phyloP scores from a whole-genome alignment of 192 early-diverging fungal genomes.

The Entomortierella lignicola region DNA sequence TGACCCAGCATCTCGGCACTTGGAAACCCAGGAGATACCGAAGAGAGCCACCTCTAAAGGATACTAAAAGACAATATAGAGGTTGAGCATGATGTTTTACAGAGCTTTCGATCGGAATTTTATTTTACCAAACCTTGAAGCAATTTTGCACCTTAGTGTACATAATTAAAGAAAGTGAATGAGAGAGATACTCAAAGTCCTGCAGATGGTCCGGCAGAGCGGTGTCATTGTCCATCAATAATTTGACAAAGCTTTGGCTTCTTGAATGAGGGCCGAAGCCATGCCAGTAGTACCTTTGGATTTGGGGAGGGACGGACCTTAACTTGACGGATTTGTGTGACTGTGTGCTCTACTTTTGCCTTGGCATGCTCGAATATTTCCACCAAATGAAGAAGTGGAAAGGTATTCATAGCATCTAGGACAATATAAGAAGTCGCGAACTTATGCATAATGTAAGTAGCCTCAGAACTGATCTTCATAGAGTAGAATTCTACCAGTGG shows the following conservation, averaged over 20 bases:
- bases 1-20: too few species aligned
- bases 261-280: constrained; percentile 40
- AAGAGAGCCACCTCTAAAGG: too few species aligned
- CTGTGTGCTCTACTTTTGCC: constrained; percentile 22
- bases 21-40: too few species aligned
- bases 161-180: too few species aligned
- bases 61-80: too few species aligned
- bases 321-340: constrained; percentile 26
- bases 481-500: constrained; percentile 33
- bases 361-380: constrained; percentile 22
- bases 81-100: too few species aligned
- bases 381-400: constrained; percentile 37
- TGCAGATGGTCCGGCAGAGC: too few species aligned
- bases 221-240: constrained; percentile 28
- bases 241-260: constrained; percentile 28
- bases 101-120: too few species aligned
- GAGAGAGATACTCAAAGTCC: too few species aligned
- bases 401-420: constrained; percentile 28
- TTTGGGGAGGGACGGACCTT: constrained; percentile 25
- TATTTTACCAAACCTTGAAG: too few species aligned
- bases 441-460: constrained; percentile 31
- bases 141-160: too few species aligned
- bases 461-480: constrained; percentile 26
- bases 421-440: constrained; percentile 24
- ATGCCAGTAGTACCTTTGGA: constrained; percentile 31